Base-by-base conservation (phyloP, 2,329 filamentous ascomycete species). In the Talaromyces rugulosus region DNA sequence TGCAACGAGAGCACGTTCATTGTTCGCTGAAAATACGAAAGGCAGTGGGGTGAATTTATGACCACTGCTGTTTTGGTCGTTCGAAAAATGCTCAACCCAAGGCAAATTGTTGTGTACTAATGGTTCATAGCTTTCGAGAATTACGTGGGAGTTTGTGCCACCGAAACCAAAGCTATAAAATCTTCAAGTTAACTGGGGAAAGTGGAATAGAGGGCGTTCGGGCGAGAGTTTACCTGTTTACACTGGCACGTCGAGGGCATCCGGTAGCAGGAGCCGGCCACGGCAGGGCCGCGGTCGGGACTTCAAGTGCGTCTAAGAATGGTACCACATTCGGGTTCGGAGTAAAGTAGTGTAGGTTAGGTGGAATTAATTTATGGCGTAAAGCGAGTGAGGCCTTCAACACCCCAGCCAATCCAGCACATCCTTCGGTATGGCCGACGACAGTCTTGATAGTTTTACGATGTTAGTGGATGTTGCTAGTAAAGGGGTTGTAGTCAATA, bases 121-220 rank as follows among this genome's bases (percentile, higher is more conserved):
- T 23, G 23, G 23, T 23, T 23, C 23, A 23, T 23, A 23, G 23
- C 23, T 23, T 9, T 69, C 67, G 42, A 72, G n/a, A 65, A 70
- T 63, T n/a, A 57, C 59, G 62, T 77, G 72, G 0, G 70, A 72
- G 61, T 77, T 77, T 1, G 74, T 70, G 5, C 75, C 75, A 23
- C 74, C 75, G 54, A 71, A 74, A 0, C 78, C 80, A 63, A 82
- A 83, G 9, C 76, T 23, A 23, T 23, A 23, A 23, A 23, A 1
- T 23, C 23, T 23, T 23, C 23, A 23, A 23, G 23, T 23, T 23
- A 23, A 23, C 23, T 23, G 23, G 23, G 23, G 23, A 23, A 23
- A 23, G 23, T 23, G 23, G 23, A 23, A 23, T 23, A 23, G 23
- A 23, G 23, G 23, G 23, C 1, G 23, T 23, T 23, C 23, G 23